These are phyloP conservation scores for Hibiscus tridactylites DNA, from an alignment of 345 rosid genomes.

Conservation along the genomic window DNA sequence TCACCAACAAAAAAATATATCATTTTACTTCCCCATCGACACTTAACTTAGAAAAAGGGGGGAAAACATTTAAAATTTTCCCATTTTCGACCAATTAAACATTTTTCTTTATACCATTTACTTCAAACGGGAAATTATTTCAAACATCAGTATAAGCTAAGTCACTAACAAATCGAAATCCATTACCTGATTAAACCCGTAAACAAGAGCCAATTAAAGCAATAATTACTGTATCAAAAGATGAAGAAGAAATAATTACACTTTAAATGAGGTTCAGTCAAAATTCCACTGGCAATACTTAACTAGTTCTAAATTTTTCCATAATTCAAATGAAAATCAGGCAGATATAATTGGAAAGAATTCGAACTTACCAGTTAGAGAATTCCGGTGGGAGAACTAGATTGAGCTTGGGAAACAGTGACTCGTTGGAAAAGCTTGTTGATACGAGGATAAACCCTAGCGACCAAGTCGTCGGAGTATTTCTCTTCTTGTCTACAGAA, in stretches of 20 bases:
- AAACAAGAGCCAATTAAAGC: not conserved
- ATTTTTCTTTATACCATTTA: not conserved
- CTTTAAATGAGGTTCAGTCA: not conserved
- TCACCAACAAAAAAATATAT: not conserved
- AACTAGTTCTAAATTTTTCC: not conserved
- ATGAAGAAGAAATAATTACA: not conserved
- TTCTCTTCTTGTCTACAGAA: slow-evolving; percentile 43
- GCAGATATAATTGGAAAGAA: not conserved
- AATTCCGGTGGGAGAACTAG: slow-evolving; percentile 54
- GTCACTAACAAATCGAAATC: not conserved
- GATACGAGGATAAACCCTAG: slow-evolving; percentile 69
- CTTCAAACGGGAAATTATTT: not conserved
- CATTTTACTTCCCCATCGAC: not conserved
- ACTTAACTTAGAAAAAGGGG: not conserved
- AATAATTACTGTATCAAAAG: not conserved
- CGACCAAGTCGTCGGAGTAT: slow-evolving; percentile 72
- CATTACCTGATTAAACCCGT: not conserved
- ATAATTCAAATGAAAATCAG: not conserved
- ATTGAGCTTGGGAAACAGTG: slow-evolving; percentile 57
- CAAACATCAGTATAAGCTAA: not conserved
- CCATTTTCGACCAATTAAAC: not conserved
- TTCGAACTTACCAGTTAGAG: slow-evolving; percentile 51
- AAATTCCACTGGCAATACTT: not conserved
- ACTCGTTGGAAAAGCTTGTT: slow-evolving; percentile 84
- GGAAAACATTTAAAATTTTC: not conserved